Percentiles rank a stretch among this genome's conserved stretches.
These are phyloP conservation scores for Ensete glaucum DNA, from an alignment of 176 grass and related monocot genomes.

Conservation along the genomic window DNA sequence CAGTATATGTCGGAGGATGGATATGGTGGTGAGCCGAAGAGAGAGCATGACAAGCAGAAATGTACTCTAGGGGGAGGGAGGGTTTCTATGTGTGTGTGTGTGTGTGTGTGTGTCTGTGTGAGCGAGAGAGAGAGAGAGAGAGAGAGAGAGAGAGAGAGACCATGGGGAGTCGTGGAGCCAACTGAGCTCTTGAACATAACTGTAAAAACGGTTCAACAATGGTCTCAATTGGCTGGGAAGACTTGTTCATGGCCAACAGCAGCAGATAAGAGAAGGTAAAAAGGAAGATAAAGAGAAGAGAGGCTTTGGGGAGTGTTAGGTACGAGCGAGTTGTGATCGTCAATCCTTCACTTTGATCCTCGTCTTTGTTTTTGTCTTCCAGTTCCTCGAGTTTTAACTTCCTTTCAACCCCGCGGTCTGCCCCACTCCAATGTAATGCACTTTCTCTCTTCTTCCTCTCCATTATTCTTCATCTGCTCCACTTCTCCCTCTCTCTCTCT, in stretches of 20 bases:
- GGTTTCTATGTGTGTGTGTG: neutral
- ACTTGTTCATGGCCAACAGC: neutral
- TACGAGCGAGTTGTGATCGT: neutral
- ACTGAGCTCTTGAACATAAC: neutral
- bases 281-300: neutral
- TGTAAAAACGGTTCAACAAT: neutral
- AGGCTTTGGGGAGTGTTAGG: neutral
- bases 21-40: neutral
- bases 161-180: slow-evolving; percentile 2
- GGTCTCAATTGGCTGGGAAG: neutral
- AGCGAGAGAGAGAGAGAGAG: too few relatives aligned
- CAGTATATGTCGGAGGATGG: neutral
- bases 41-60: neutral
- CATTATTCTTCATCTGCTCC: neutral
- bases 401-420: neutral
- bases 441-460: neutral
- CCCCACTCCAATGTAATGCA: neutral
- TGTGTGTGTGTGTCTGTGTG: too few relatives aligned
- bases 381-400: neutral
- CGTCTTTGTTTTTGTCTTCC: neutral
- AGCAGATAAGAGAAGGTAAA: neutral
- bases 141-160: neutral
- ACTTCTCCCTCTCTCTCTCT: too few relatives aligned
- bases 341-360: neutral
- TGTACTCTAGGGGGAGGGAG: neutral